Evolutionary conservation across 108 stramenopile species (phyloP).

Genomic region (Asterionellopsis glacialis): DNA sequence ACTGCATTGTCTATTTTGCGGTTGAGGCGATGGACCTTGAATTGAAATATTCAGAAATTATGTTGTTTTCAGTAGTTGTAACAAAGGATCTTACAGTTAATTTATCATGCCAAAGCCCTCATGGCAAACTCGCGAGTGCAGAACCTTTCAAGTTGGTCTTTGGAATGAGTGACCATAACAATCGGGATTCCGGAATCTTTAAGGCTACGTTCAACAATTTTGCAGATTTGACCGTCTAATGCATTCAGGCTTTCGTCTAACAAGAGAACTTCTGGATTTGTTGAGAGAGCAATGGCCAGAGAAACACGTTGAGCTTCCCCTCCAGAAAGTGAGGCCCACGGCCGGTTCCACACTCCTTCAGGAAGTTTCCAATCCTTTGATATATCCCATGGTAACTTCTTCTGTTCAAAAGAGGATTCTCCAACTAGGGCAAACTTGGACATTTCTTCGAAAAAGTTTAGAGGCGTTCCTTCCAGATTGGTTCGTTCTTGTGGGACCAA

Average conservation of each 20-base stretch:
- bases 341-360: constrained; percentile 25
- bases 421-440: too few species aligned
- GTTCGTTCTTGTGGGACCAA: constrained; percentile 75
- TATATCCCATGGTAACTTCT: not conserved
- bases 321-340: constrained; percentile 74
- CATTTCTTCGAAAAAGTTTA: constrained; percentile 30
- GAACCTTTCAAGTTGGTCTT: not conserved
- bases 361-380: constrained; percentile 19
- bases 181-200: not conserved
- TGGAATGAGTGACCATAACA: not conserved
- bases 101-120: too few species aligned
- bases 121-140: not conserved
- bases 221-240: too few species aligned
- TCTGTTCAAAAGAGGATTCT: too few species aligned
- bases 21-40: too few species aligned
- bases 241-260: constrained; percentile 69
- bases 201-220: not conserved
- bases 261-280: constrained; percentile 45
- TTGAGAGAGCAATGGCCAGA: constrained; percentile 70
- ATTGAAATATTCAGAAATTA: too few species aligned
- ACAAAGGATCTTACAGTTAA: too few species aligned
- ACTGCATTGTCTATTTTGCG: too few species aligned
- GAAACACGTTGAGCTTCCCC: constrained; percentile 81
- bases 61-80: too few species aligned
- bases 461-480: constrained; percentile 39